phyloP scores from a whole-genome alignment of 192 early-diverging fungal genomes.

The Podila minutissima region DNA sequence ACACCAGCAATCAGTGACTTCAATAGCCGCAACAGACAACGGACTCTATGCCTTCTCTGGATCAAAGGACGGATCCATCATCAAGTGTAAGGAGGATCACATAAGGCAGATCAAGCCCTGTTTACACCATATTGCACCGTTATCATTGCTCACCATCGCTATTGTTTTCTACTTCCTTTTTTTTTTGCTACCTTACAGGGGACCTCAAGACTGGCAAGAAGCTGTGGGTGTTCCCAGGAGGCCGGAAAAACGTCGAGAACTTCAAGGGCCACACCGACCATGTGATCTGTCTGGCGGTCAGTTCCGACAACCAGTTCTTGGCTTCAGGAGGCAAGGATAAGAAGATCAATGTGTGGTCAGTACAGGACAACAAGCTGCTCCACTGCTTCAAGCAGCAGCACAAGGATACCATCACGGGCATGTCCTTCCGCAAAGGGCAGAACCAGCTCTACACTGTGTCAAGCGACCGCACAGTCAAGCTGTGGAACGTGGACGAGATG shows the following conservation, averaged over 20 bases:
- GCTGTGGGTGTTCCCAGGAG: slow-evolving; percentile 76
- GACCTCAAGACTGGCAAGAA: slow-evolving; percentile 74
- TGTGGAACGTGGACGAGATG: slow-evolving; percentile 95
- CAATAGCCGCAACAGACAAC: slow-evolving; percentile 76
- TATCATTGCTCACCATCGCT: background rate
- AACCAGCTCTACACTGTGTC: slow-evolving; percentile 90
- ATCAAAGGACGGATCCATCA: slow-evolving; percentile 93
- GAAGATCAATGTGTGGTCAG: slow-evolving; percentile 92
- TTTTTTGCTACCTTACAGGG: slow-evolving; percentile 52
- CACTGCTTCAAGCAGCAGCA: slow-evolving; percentile 85
- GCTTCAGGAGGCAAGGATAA: slow-evolving; percentile 92
- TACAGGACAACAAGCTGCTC: slow-evolving; percentile 77
- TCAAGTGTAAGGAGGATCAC: slow-evolving; percentile 72
- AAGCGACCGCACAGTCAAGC: slow-evolving; percentile 92
- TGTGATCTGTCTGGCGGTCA: slow-evolving; percentile 77
- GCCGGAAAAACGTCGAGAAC: slow-evolving; percentile 71
- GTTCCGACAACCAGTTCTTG: slow-evolving; percentile 73
- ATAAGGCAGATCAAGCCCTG: background rate
- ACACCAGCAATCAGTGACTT: slow-evolving; percentile 84
- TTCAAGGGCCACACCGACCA: slow-evolving; percentile 79
- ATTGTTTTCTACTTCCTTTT: slow-evolving; percentile 11
- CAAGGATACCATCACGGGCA: slow-evolving; percentile 85
- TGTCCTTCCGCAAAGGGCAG: slow-evolving; percentile 85
- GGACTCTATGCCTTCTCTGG: slow-evolving; percentile 81
- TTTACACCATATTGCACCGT: too few species aligned